A percentile compares a stretch with the other conserved stretches of the same genome.
Evolutionary conservation across 139 green algal species (phyloP).

Genomic region (Coelastrella sp.): DNA sequence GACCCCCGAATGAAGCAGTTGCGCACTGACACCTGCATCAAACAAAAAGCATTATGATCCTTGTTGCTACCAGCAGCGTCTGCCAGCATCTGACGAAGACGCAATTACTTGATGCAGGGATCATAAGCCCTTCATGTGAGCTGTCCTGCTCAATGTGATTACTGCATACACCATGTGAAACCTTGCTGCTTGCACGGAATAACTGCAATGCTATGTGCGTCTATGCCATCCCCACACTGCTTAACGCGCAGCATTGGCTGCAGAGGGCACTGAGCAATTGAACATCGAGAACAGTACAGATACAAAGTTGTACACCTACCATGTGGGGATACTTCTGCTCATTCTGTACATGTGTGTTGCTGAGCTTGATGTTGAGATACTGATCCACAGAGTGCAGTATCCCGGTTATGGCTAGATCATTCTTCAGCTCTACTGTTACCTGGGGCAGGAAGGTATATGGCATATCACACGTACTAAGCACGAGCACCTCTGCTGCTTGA

Average conservation of each 20-base stretch:
- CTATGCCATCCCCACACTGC: too few species aligned
- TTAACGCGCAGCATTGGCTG: too few species aligned
- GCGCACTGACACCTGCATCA: constrained; percentile 88
- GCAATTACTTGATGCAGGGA: background rate
- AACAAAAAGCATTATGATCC: background rate
- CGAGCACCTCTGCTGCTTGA: background rate
- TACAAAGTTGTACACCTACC: constrained; percentile 57
- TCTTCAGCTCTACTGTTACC: constrained; percentile 99
- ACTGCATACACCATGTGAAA: too few species aligned
- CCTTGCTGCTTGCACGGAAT: too few species aligned
- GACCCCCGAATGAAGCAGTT: constrained; percentile 99
- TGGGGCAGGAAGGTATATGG: constrained; percentile 44
- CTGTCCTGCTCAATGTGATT: too few species aligned
- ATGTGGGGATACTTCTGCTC: constrained; percentile 97
- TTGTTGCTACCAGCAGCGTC: too few species aligned
- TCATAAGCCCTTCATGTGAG: too few species aligned
- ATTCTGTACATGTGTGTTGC: constrained; percentile 88
- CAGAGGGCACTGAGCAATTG: too few species aligned
- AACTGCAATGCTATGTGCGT: too few species aligned
- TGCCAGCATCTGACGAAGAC: too few species aligned
- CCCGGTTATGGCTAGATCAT: constrained; percentile 96
- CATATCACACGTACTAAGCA: background rate
- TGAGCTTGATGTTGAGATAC: constrained; percentile 99
- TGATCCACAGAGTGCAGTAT: constrained; percentile 98
- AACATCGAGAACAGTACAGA: too few species aligned